A percentile compares a stretch with the other conserved stretches of the same genome.
Evolutionary conservation across 2,329 filamentous ascomycete genomes (phyloP).

Genomic region (Ceratocystis harringtonii): DNA sequence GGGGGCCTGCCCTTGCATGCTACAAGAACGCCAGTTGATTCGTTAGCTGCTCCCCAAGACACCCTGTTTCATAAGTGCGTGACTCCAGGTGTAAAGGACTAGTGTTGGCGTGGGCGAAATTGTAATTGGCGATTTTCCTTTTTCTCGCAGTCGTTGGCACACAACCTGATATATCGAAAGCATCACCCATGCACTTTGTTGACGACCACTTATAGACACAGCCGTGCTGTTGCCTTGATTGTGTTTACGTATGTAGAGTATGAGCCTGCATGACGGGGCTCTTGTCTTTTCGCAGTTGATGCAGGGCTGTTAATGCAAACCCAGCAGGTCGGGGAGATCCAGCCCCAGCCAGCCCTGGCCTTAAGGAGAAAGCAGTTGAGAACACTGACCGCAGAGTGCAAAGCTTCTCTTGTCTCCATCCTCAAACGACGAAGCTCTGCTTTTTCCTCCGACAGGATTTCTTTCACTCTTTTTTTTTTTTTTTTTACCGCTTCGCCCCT

Average conservation of each 20-base stretch:
- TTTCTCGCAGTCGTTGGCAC: background rate
- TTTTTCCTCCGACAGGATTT: background rate
- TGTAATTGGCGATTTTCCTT: background rate
- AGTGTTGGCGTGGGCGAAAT: background rate
- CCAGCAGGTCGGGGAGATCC: too few relatives aligned
- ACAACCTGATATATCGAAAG: background rate
- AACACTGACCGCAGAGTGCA: too few relatives aligned
- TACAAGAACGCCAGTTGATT: conserved; percentile 7
- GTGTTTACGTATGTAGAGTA: too few relatives aligned
- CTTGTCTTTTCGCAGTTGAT: too few relatives aligned
- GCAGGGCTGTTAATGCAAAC: too few relatives aligned
- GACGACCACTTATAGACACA: too few relatives aligned
- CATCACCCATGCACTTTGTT: too few relatives aligned
- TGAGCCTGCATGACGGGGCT: too few relatives aligned
- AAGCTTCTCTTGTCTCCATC: too few relatives aligned
- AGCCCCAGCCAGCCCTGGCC: too few relatives aligned
- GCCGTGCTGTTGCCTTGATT: too few relatives aligned
- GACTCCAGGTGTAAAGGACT: background rate
- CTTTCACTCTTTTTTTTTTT: background rate
- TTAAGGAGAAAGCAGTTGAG: too few relatives aligned
- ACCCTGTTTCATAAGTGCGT: conserved; percentile 6
- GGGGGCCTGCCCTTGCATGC: background rate
- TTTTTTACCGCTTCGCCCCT: background rate
- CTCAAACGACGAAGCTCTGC: background rate
- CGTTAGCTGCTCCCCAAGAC: background rate